Base-by-base conservation (phyloP, 805 yeast species). In the Priceomyces fermenticarens region DNA sequence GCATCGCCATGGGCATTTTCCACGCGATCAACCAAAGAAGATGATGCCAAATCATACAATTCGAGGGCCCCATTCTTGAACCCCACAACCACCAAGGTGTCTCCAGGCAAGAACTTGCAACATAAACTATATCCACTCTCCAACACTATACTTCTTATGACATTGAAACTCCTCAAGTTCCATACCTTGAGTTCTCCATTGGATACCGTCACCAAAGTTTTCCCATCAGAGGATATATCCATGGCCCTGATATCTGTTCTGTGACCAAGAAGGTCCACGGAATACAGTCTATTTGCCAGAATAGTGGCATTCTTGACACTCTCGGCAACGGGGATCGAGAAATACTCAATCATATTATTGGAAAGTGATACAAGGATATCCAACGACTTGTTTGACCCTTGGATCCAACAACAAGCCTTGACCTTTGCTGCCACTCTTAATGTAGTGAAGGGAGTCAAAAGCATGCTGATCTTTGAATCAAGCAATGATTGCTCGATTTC, bases 141-240 rank as follows among this genome's bases (percentile, higher is more conserved):
- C 35, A 67, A 52, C 15, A 40, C 49, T 55, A 93, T 85, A 0
- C 95, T 85, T 55, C 99, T 75, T 37, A 93, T 73, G 52, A 96
- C 91, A 46, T 81, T 77, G 13, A 68, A 72, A 1, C 91, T 81
- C 46, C 73, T 73, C 23, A 85, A 59, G 56, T 93, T 93, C 97
- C 97, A 90, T 15, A 93, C 73, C 57, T 93, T 93, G 46, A 93
- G 65, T 49, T 80, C 77, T 15, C 97, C 97, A 55, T 89, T 88
- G 2, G 97, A 85, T 0, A 96, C 97, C 1, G 96, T 84, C 2
- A 89, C 95, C 32, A 91, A 66, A 43, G 93, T 66, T 57, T 80
- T 80, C 58, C 83, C 80, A 64, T 91, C 97, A 40, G 81, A 78
- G 42, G 95, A 85, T 28, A 93, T 72, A 50, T 88, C 90, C 56